A percentile compares a stretch with the other conserved stretches of the same genome.
Conservation (phyloP, 2,329 filamentous ascomycete genomes). For the Capronia americana region DNA sequence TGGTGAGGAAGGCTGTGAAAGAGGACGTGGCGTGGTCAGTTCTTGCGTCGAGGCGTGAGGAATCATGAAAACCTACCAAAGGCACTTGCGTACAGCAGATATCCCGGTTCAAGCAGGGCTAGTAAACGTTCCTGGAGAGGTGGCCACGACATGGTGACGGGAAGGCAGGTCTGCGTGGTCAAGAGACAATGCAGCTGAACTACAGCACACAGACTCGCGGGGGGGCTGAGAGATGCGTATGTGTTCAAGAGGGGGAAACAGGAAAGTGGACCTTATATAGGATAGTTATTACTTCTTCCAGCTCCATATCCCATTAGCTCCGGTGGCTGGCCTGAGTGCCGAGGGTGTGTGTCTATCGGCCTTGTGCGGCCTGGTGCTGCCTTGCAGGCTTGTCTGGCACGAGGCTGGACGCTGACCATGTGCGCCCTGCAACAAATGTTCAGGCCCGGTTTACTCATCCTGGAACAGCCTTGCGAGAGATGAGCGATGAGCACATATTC, state of each 20-base stretch:
- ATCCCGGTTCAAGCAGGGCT: slow-evolving; percentile 19
- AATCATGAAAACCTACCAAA: slow-evolving; percentile 16
- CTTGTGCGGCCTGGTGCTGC: neutral
- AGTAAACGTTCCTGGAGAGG: slow-evolving; percentile 26
- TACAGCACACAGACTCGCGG: neutral
- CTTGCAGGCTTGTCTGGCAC: too few relatives aligned
- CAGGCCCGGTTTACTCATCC: neutral
- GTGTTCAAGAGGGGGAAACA: neutral
- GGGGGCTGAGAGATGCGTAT: neutral
- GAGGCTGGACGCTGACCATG: too few relatives aligned
- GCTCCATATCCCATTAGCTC: too few relatives aligned
- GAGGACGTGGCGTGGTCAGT: neutral
- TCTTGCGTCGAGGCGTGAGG: neutral
- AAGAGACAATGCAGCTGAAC: neutral
- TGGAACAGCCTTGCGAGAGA: too few relatives aligned
- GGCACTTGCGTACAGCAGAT: slow-evolving; percentile 20
- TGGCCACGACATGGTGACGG: slow-evolving; percentile 27
- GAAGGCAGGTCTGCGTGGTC: neutral
- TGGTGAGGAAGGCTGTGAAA: slow-evolving; percentile 27
- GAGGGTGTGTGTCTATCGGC: neutral
- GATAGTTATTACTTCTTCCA: too few relatives aligned
- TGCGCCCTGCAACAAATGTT: neutral
- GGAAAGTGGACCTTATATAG: neutral
- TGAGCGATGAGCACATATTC: neutral
- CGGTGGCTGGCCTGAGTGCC: neutral